These are phyloP conservation scores for Picochlorum costavermella DNA, from an alignment of 139 green algal genomes.

Conservation along the genomic window DNA sequence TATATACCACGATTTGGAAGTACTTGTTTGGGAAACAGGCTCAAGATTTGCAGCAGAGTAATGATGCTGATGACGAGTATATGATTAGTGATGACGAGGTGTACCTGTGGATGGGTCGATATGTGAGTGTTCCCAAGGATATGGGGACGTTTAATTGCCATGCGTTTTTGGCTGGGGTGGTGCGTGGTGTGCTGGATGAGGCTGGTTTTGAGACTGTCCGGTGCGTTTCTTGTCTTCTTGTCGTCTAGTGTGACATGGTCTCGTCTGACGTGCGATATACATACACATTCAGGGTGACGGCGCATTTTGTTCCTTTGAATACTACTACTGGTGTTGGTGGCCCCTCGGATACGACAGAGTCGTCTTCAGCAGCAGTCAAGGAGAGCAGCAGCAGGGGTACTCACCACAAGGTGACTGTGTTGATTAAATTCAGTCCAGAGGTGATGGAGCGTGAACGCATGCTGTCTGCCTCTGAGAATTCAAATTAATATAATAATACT, in stretches of 20 bases:
- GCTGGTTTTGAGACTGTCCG: conserved; percentile 76
- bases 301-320: conserved; percentile 57
- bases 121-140: conserved; percentile 86
- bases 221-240: conserved; percentile 15
- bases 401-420: conserved; percentile 43
- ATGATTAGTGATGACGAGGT: conserved; percentile 88
- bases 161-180: conserved; percentile 83
- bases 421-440: conserved; percentile 77
- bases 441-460: conserved; percentile 63
- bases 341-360: too few relatives aligned
- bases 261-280: neutral
- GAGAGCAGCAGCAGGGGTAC: too few relatives aligned
- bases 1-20: conserved; percentile 85
- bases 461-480: neutral
- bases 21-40: conserved; percentile 88
- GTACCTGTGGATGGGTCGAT: conserved; percentile 69
- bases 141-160: conserved; percentile 83
- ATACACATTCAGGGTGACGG: conserved; percentile 59
- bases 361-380: too few relatives aligned
- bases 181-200: conserved; percentile 78
- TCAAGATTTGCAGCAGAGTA: conserved; percentile 91
- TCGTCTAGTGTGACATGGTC: neutral
- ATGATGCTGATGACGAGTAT: conserved; percentile 90
- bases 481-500: too few relatives aligned
- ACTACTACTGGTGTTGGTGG: too few relatives aligned